Percentiles rank a stretch among this genome's conserved stretches.
These are phyloP conservation scores for Rhododendron henanense DNA, from an alignment of 148 eudicot species.

Conservation along the genomic window DNA sequence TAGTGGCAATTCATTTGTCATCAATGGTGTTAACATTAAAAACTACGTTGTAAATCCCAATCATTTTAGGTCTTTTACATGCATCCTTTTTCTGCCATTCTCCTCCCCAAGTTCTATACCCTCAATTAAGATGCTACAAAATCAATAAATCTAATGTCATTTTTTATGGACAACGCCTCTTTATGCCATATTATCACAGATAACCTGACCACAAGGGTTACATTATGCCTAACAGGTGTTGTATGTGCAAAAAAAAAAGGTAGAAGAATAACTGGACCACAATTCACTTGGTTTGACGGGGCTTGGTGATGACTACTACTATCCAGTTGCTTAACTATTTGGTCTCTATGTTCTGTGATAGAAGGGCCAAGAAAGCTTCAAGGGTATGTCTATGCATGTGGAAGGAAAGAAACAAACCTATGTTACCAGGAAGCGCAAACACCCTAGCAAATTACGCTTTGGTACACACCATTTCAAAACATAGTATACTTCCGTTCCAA, in stretches of 20 bases:
- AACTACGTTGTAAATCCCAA: neutral
- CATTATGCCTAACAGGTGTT: no score
- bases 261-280: no score
- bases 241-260: no score
- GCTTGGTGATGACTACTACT: neutral
- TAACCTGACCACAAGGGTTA: neutral
- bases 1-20: neutral
- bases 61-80: neutral
- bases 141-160: neutral
- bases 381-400: neutral
- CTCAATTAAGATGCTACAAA: neutral
- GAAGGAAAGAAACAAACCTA: neutral
- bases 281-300: neutral
- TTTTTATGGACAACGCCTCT: neutral
- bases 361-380: neutral
- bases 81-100: neutral
- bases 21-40: neutral
- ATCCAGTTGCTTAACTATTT: neutral
- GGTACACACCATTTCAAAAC: neutral
- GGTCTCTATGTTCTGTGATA: neutral
- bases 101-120: neutral
- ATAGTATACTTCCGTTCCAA: neutral
- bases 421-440: neutral
- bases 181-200: neutral
- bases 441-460: neutral